These are phyloP conservation scores for Straminergon stramineum DNA, from an alignment of 225 moss, liverwort and hornwort genomes.

Conservation along the genomic window DNA sequence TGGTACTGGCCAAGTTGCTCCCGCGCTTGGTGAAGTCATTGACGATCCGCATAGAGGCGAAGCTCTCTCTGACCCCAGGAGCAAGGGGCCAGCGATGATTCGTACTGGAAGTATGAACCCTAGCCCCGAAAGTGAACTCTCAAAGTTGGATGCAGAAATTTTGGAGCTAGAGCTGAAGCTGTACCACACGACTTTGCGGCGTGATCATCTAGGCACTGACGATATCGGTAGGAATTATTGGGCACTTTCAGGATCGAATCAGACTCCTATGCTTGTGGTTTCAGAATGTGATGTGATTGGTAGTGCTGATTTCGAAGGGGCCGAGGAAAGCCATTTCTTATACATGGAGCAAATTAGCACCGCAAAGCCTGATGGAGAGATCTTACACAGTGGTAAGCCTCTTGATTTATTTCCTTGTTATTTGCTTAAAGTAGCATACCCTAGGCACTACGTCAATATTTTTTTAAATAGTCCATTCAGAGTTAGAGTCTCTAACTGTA, in stretches of 20 bases:
- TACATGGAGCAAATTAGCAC: constrained; percentile 17
- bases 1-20: constrained; percentile 23
- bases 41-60: constrained; percentile 33
- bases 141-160: constrained; percentile 62
- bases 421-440: background rate
- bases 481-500: background rate
- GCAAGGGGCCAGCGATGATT: constrained; percentile 1
- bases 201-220: constrained; percentile 85
- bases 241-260: constrained; percentile 67
- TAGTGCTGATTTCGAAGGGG: constrained; percentile 23
- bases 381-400: constrained; percentile 14
- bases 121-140: background rate
- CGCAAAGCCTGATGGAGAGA: constrained; percentile 8
- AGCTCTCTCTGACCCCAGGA: constrained; percentile 2
- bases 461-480: background rate
- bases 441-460: background rate
- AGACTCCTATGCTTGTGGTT: constrained; percentile 73
- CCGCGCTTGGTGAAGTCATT: constrained; percentile 47
- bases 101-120: background rate
- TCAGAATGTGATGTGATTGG: constrained; percentile 33
- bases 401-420: background rate
- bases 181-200: constrained; percentile 55
- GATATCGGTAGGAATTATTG: constrained; percentile 83
- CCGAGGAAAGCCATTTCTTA: constrained; percentile 11
- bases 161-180: constrained; percentile 58